Evolutionary conservation across 768 basidiomycete genomes (phyloP), one percentile per base, ranked within the genome.

Genomic region (Mycena rosella): DNA sequence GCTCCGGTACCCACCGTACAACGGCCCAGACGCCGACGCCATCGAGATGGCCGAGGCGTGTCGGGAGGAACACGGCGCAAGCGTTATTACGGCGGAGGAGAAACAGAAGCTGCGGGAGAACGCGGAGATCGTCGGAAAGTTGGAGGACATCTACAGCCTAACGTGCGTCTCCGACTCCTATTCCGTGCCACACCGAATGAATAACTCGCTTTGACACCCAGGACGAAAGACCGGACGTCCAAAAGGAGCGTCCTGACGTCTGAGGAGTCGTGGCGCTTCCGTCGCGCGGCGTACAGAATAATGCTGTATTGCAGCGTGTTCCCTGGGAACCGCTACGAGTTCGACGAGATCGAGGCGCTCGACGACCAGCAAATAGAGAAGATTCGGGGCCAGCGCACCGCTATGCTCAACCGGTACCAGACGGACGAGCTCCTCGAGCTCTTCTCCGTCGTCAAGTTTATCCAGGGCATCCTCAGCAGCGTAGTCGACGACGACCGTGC

Each of bases 121-220:
- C 42, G 61, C 71, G 5, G 27, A 34, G 6, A 60, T 67, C 0
- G 65, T 72, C 18, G 8, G 38, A 2, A 27, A 40, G 4, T 61
- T 77, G 27, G 76, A 77, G 61, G 54, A 72, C 44, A 29, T 74
- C 18, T 76, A 74, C 63, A 77, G 76, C 47, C 48, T 68, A 34
- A 70, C 62, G 76, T 76, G 42, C 45, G 45, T 45, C 11, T 9
- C 2, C 22, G 5, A n/a, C 20, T 27, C 26, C 11, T 51, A 36
- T 52, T 11, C 26, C 42, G 3, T 17, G 3, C 3, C 24, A 7
- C 48, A 30, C 30, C 26, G 15, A 34, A 11, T 0, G 38, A 8
- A 20, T 8, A 10, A 15, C 18, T 38, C 24, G 17, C 9, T n/a
- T n/a, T n/a, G n/a, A n/a, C n/a, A n/a, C n/a, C n/a, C 44, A 47